Evolutionary conservation across 495 filamentous ascomycete species (phyloP), one percentile per base, ranked within the genome.

Genomic region (Penicillium manginii): DNA sequence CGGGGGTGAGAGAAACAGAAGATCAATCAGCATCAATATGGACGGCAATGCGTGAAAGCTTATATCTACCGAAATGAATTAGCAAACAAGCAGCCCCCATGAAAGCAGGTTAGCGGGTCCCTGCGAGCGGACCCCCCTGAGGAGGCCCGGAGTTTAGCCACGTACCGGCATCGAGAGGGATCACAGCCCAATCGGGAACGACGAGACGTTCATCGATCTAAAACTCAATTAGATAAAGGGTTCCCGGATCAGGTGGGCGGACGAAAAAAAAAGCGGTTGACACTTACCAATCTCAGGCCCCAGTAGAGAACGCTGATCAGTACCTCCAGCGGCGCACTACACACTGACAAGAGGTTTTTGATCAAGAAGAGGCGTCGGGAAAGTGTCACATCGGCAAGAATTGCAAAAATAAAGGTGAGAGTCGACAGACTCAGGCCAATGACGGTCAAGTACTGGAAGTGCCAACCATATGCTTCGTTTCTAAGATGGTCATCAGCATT

Each of bases 241-340:
- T 19, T 31, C 33, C 37, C 17, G 19, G 22, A 46, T 11, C 26
- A 29, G 26, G 26, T 5, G 17, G 43, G 43, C 21, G 18, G 9
- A 23, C 26, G 48, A 50, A 50, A 50, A 18, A 7, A 6, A 33
- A 32, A 35, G 10, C 7, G 12, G 10, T 31, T 45, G 42, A 5
- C 21, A 67, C 64, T 56, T 37, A 80, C 78, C 52, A 70, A 11
- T 18, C 84, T 82, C 19, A 97, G 77, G 35, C 85, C 80, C 91
- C 92, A 96, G 70, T 96, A 96, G 0, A 97, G 78, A n/a, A 92
- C 73, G 67, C 83, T 90, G 64, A 97, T 90, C 31, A 96, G 71
- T 22, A 93, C 84, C 63, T 91, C 90, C 59, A 96, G 73, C 2
- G 92, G 93, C 4, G 91, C 84, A 52, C 85, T 86, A 67, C 86